These are phyloP conservation scores for Trametes polyzona DNA, from an alignment of 1,284 basidiomycete genomes.

Conservation along the genomic window DNA sequence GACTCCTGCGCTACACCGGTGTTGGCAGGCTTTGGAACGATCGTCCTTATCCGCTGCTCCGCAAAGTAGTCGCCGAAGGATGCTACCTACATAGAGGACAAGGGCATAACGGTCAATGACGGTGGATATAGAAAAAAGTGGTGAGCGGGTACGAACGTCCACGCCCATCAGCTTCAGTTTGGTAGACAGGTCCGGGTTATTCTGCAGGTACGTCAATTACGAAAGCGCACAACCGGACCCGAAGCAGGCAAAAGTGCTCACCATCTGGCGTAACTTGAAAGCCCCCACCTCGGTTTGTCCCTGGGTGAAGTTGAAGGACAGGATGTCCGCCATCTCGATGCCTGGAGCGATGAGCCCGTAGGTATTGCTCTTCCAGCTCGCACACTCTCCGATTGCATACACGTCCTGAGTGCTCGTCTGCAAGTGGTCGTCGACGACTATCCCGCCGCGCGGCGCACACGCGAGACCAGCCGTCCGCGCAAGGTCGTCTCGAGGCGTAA, in stretches of 20 bases:
- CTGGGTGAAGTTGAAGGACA: conserved; percentile 75
- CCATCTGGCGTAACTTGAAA: conserved; percentile 56
- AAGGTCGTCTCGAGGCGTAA: conserved; percentile 72
- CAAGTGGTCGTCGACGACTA: conserved; percentile 62
- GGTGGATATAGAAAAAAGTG: neutral
- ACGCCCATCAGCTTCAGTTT: conserved; percentile 78
- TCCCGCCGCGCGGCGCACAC: conserved; percentile 50
- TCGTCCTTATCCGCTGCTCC: conserved; percentile 46
- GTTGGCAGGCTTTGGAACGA: conserved; percentile 10
- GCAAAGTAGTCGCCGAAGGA: conserved; percentile 81
- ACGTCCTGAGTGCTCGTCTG: conserved; percentile 61
- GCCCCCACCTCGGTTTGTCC: conserved; percentile 45
- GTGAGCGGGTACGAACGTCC: conserved; percentile 49
- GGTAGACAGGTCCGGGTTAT: conserved; percentile 63
- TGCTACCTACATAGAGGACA: conserved; percentile 46
- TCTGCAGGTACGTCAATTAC: conserved; percentile 32
- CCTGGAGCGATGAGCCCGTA: conserved; percentile 77
- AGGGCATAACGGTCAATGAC: neutral
- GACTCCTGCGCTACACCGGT: neutral
- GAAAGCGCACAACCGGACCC: neutral
- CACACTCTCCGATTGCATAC: conserved; percentile 81
- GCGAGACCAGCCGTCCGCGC: conserved; percentile 55
- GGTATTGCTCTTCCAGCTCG: conserved; percentile 67
- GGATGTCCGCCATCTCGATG: conserved; percentile 77
- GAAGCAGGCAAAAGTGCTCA: conserved; percentile 16